Base-by-base conservation (phyloP, 768 basidiomycete species). In the Leccinellum luteum region DNA sequence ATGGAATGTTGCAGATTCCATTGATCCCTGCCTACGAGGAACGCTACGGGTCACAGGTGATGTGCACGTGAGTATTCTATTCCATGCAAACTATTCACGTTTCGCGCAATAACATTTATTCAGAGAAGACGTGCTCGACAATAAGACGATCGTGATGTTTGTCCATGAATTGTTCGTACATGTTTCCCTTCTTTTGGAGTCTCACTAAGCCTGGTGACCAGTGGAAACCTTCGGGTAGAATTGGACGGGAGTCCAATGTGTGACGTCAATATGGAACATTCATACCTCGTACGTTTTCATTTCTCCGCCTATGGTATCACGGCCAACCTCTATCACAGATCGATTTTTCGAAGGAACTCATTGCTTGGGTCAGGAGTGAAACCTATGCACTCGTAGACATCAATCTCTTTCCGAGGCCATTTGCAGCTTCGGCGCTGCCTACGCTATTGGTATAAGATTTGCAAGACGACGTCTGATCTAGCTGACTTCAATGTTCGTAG, bases 91-190 rank as follows among this genome's bases (percentile, higher is more conserved):
- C 28, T 31, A 25, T 51, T 51, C 31, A n/a, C 51, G 17, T 31
- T 51, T 35, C 55, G 23, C 38, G 50, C 45, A n/a, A 51, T 57
- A 38, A 47, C 59, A 21, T 44, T 41, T 2, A 25, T 52, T 15
- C 59, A 97, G 95, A 31, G 74, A 79, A 47, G 89, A 95, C 70
- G 76, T 98, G 31, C 87, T 91, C 66, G 80, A 86, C 27, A 87
- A 89, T 54, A 75, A 84, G 30, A 92, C 89, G 0, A 66, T 98
- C 25, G 83, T 98, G 28, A 74, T 98, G 43, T 92, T 98, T 66
- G 85, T 90, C 6, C 97, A 99, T 74, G 95, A 98, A 76, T 94
- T 98, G 96, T 96, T 70, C 69, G 92, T 74, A 28, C 31, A 28
- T 52, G 19, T 38, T 44, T 48, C 21, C 4, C 54, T 7, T 31